A percentile compares a stretch with the other conserved stretches of the same genome.
Conservation (phyloP, 305 asterid species). For the Vinca major region DNA sequence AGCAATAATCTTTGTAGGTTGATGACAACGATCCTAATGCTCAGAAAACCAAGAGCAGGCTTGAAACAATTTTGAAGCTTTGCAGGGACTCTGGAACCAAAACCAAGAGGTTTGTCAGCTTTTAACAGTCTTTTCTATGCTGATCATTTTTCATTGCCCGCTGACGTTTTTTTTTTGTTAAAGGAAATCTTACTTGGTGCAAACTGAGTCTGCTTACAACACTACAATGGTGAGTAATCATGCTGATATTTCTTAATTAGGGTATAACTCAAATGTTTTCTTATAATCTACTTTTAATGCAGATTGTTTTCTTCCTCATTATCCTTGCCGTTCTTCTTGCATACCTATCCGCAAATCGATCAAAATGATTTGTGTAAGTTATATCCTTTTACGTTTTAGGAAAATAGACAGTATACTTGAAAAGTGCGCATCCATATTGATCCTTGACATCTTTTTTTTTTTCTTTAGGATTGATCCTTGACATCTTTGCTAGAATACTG, state of each 20-base stretch:
- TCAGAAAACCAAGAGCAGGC: conserved; percentile 43
- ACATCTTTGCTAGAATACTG: neutral
- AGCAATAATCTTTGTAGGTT: conserved; percentile 29
- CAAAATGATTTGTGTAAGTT: conserved; percentile 38
- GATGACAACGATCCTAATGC: conserved; percentile 73
- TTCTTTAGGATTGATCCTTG: conserved; percentile 13
- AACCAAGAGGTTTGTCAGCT: conserved; percentile 44
- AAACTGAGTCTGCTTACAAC: conserved; percentile 22
- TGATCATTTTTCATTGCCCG: neutral
- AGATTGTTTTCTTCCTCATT: conserved; percentile 55
- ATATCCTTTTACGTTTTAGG: neutral
- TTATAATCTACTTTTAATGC: conserved; percentile 26
- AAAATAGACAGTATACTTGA: neutral
- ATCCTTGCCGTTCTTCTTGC: conserved; percentile 56
- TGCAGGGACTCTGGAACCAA: conserved; percentile 85
- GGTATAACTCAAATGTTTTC: conserved; percentile 11
- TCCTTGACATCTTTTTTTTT: neutral
- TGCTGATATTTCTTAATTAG: conserved; percentile 8
- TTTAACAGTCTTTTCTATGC: conserved; percentile 9
- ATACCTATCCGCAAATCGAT: conserved; percentile 37
- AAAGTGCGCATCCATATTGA: neutral
- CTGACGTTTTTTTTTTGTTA: conserved; percentile 14
- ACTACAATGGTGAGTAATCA: conserved; percentile 25
- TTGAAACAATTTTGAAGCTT: conserved; percentile 51
- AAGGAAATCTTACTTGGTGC: conserved; percentile 32